phyloP scores from a whole-genome alignment of 129 eudicot species.

The Oenanthe sinensis region DNA sequence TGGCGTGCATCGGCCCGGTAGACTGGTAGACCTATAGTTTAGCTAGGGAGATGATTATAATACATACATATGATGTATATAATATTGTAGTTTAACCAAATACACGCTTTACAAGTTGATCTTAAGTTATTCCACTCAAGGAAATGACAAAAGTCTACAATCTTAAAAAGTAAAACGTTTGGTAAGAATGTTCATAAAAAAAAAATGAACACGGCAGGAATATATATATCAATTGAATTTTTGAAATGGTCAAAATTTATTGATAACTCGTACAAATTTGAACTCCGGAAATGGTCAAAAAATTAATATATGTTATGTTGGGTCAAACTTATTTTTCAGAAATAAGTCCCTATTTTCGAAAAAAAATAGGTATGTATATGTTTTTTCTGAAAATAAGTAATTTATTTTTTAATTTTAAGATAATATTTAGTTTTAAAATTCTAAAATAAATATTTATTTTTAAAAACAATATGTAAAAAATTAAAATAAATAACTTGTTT shows the following conservation, averaged over 20 bases:
- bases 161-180: not conserved
- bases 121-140: not conserved
- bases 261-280: not conserved
- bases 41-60: no score
- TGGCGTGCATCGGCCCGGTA: not conserved
- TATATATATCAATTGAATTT: not conserved
- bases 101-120: not conserved
- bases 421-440: no score
- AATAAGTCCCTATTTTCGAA: no score
- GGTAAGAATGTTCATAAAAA: not conserved
- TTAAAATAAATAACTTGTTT: no score
- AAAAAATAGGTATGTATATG: no score
- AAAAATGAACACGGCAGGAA: not conserved
- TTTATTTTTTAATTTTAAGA: no score
- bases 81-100: not conserved
- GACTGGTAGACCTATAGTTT: no score
- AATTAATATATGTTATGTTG: not conserved
- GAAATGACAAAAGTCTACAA: not conserved
- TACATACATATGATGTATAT: not conserved
- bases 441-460: no score
- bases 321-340: no score
- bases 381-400: no score
- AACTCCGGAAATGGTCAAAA: not conserved
- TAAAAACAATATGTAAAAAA: no score
- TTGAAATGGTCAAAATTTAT: not conserved